Evolutionary conservation across 1,284 basidiomycete species (phyloP), one percentile per base, ranked within the genome.

Genomic region (Irpex rosettiformis): DNA sequence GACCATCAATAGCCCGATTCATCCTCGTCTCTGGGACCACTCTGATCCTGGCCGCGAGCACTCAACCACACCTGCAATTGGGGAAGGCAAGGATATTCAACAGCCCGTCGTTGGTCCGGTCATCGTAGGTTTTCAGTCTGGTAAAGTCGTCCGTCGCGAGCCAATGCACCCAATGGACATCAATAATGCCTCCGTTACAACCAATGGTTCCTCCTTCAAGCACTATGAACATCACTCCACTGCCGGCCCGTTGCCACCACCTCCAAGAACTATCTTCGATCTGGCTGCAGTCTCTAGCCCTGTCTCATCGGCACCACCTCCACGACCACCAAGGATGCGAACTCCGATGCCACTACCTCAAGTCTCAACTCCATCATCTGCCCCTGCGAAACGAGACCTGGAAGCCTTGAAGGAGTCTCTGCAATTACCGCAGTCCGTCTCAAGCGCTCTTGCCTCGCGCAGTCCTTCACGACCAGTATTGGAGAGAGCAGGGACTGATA

Each of bases 161-260:
- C 30, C 62, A 25, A 47, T 61, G 52, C 55, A 54, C 52, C 49
- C 49, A 52, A 47, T 55, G 61, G 43, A 61, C 62, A 13, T 21
- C 29, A 33, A 29, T 49, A 22, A 30, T 28, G 54, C 57, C 4
- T 52, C 47, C 16, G 33, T 52, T n/a, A 30, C 27, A 8, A 27
- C 48, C 27, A 25, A 51, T 7, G 48, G 48, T 6, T 70, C 71
- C 13, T 68, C 79, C 3, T 88, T 82, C 69, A 70, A 85, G 55
- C 73, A 79, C 64, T 88, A 89, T 67, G 79, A 87, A 61, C 86
- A 85, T 52, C 85, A 90, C 71, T 77, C 88, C 4, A 88, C 79
- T 18, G 87, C 88, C 43, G 86, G 88, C 1, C 87, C 89, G 45
- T 76, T 88, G 62, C 88, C 88, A 42, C 80, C 82, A 30, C 87